Conservation (phyloP, 352 stramenopile genomes). For the Pythium dissimile region DNA sequence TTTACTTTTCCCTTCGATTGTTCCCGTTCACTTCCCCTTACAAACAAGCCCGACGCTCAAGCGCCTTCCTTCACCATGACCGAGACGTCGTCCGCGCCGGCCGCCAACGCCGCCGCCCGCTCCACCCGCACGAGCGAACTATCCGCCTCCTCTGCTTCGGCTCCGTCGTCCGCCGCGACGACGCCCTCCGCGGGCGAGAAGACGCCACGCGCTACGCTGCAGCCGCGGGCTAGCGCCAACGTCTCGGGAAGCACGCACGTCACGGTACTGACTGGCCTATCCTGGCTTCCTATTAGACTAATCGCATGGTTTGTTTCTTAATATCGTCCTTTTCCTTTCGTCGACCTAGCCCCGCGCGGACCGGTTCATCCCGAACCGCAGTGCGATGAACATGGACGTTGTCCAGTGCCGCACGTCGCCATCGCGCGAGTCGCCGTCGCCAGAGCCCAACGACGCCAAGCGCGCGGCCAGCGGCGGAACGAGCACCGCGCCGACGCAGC, state of each 20-base stretch:
- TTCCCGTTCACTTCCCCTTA: background rate
- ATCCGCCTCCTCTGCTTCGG: background rate
- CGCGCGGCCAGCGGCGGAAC: slow-evolving; percentile 6
- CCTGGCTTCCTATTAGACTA: no score
- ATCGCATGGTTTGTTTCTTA: background rate
- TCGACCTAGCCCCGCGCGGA: slow-evolving; percentile 39
- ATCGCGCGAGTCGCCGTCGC: slow-evolving; percentile 20
- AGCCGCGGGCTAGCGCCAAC: slow-evolving; percentile 20
- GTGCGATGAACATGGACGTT: slow-evolving; percentile 83
- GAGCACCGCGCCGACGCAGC: slow-evolving; percentile 14
- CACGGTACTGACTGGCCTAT: slow-evolving; percentile 6
- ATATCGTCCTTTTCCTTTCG: background rate
- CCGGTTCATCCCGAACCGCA: slow-evolving; percentile 84
- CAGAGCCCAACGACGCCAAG: slow-evolving; percentile 24
- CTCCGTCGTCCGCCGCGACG: background rate
- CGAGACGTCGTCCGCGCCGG: slow-evolving; percentile 2
- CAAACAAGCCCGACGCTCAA: background rate
- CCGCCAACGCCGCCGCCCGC: background rate
- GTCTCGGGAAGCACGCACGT: slow-evolving; percentile 11
- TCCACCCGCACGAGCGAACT: background rate
- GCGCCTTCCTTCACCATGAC: background rate
- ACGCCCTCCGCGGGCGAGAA: background rate
- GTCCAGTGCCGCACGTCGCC: slow-evolving; percentile 63
- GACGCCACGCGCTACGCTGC: slow-evolving; percentile 12
- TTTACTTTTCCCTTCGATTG: background rate